Base-by-base conservation (phyloP, 768 basidiomycete species). In the Amanita exitialis region DNA sequence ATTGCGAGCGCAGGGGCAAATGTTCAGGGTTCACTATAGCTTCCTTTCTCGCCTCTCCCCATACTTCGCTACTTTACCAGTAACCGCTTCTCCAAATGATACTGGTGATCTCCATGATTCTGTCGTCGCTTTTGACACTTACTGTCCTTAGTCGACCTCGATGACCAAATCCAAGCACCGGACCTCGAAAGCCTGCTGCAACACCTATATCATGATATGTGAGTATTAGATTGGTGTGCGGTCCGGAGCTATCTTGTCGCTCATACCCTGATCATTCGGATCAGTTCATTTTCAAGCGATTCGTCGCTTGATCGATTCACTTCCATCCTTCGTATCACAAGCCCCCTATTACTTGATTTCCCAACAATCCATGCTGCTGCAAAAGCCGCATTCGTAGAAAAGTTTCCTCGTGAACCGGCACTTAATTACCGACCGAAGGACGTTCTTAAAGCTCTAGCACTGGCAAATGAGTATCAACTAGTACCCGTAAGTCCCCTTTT, bases 131-230 rank as follows among this genome's bases (percentile, higher is more conserved):
- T 4, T 42, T 27, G 18, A 32, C n/a, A 49, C 6, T 56, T 60
- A 39, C 48, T 63, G 58, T 42, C 58, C 77, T 37, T 44, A 51
- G 43, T 51, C 13, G 74, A 76, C 43, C 61, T 58, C 23, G 64
- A 70, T 39, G 61, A 67, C 15, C 61, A 64, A 28, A 67, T 77
- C 44, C 60, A 58, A 35, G 63, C 67, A 15, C 58, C 62, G 38
- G 83, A 86, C 59, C 70, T 84, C 5, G 74, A 76, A 44, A 69
- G 67, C 1, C 61, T 88, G 44, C 64, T 87, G n/a, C 71, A 72
- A 52, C 76, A 84, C 64, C 59, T 87, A 27, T 86, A 87, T 59
- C 79, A 84, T 58, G 79, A 86, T 58, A 62, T 62, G 86, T 86
- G 64, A 72, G 81, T 76, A n/a, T n/a, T n/a, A 35, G 25, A 42